Base-by-base conservation (phyloP, 192 early-diverging fungal genomes). In the Coemansia sp. region DNA sequence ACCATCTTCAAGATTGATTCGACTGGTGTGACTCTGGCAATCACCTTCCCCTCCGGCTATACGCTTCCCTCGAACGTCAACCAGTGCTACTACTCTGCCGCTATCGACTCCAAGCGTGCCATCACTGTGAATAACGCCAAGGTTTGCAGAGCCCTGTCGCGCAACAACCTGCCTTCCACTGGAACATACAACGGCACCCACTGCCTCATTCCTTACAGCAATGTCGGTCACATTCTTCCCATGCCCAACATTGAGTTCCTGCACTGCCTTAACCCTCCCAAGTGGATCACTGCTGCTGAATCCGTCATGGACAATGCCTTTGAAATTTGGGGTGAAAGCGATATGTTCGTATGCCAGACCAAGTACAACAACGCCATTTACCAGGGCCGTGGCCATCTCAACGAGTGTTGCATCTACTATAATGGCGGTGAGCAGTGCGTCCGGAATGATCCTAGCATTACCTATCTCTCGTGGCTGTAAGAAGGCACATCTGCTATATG, bases 41-140 rank as follows among this genome's bases (percentile, higher is more conserved):
- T 45, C 2, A 21, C 43, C 0, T 45, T 45, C 43, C 43, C 43
- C 6, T 45, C 43, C 8, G 6, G 5, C 18, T 45, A 45, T 17
- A 45, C 43, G 9, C 43, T 45, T 21, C 43, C 43, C 3, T 12
- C 10, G 9, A 45, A 20, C 7, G 43, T 45, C 43, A 45, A 45
- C 18, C 43, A 45, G 43, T 45, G 43, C 43, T 45, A 45, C 43
- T 45, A 45, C 43, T 45, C 43, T 8, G 43, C 43, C 6, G 12
- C 17, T 12, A 31, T 47, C 12, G 12, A 14, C 20, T 0, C 7
- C 18, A 47, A 47, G 3, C 4, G 16, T 6, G 45, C 20, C 14
- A 8, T 47, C 28, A 23, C 45, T 10, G 45, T 23, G 0, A 23
- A 23, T 28, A 28, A 47, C 12, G 28, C 18, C 20, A 47, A 10